phyloP scores from a whole-genome alignment of 305 asterid genomes.

The Petunia hybrid region DNA sequence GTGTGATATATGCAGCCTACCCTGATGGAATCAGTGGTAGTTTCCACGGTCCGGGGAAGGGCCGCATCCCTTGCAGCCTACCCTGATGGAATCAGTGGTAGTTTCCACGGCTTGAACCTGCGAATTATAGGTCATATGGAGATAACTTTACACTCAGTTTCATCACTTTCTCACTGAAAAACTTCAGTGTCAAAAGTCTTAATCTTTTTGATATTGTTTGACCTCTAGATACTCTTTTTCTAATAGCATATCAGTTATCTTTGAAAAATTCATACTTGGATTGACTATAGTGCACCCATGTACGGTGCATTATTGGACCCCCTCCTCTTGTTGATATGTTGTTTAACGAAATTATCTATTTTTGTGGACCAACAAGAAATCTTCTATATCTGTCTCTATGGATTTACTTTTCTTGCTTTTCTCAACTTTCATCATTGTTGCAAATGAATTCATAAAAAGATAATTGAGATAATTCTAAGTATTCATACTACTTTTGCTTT shows the following conservation, averaged over 20 bases:
- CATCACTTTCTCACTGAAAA: neutral
- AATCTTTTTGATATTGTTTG: neutral
- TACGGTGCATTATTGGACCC: slow-evolving; percentile 17
- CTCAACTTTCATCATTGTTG: slow-evolving; percentile 46
- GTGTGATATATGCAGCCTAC: too few relatives aligned
- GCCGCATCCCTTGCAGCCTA: too few relatives aligned
- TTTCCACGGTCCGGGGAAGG: too few relatives aligned
- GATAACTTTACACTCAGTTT: too few relatives aligned
- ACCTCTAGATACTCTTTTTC: slow-evolving; percentile 5
- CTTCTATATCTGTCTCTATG: slow-evolving; percentile 32
- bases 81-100: too few relatives aligned
- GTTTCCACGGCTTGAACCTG: too few relatives aligned
- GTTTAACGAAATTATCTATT: slow-evolving; percentile 1
- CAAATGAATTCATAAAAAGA: slow-evolving; percentile 51
- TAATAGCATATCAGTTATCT: slow-evolving; percentile 14
- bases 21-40: too few relatives aligned
- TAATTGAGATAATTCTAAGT: slow-evolving; percentile 36
- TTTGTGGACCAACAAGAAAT: slow-evolving; percentile 29
- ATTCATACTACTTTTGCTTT: slow-evolving; percentile 47
- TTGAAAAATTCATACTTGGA: neutral
- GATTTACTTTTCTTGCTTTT: slow-evolving; percentile 42
- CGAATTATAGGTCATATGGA: too few relatives aligned
- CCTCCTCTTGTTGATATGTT: neutral
- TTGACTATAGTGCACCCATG: slow-evolving; percentile 25
- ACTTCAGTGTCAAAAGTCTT: neutral